Percentiles rank a stretch among this genome's conserved stretches.
Evolutionary conservation across 768 basidiomycete genomes (phyloP).

Genomic region (Agaricus blazei): DNA sequence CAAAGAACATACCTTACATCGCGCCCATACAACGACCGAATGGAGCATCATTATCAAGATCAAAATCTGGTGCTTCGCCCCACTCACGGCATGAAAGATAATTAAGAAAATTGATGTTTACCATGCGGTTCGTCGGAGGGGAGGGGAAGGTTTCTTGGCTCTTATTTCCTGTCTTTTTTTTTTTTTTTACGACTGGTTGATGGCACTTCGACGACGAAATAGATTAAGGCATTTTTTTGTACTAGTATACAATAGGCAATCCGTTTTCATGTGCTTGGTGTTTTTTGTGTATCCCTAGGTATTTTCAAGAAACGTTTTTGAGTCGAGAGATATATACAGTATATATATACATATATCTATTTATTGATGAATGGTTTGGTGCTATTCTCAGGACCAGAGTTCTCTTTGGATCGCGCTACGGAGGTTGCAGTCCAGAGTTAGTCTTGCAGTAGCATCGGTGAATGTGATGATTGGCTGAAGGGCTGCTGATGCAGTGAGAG

Average conservation of each 20-base stretch:
- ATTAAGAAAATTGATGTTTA: neutral
- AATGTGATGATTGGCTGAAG: too few relatives aligned
- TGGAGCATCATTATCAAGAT: constrained; percentile 2
- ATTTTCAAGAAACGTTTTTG: neutral
- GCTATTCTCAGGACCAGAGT: too few relatives aligned
- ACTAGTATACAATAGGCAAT: neutral
- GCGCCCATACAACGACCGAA: constrained; percentile 5
- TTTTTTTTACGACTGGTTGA: neutral
- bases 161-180: neutral
- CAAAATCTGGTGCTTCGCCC: constrained; percentile 4
- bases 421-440: too few relatives aligned
- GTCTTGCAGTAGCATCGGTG: too few relatives aligned
- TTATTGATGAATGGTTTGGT: neutral
- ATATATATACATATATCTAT: neutral
- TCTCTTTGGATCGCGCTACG: too few relatives aligned
- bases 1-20: neutral
- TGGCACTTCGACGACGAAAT: neutral
- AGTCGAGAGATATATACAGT: too few relatives aligned
- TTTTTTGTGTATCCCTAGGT: neutral
- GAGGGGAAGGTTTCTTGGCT: too few relatives aligned
- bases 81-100: constrained; percentile 4
- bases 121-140: neutral
- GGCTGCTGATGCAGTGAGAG: too few relatives aligned
- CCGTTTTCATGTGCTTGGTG: too few relatives aligned
- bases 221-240: neutral